A percentile compares a stretch with the other conserved stretches of the same genome.
phyloP scores from a whole-genome alignment of 495 filamentous ascomycete genomes.

The Polyplosphaeria fusca region DNA sequence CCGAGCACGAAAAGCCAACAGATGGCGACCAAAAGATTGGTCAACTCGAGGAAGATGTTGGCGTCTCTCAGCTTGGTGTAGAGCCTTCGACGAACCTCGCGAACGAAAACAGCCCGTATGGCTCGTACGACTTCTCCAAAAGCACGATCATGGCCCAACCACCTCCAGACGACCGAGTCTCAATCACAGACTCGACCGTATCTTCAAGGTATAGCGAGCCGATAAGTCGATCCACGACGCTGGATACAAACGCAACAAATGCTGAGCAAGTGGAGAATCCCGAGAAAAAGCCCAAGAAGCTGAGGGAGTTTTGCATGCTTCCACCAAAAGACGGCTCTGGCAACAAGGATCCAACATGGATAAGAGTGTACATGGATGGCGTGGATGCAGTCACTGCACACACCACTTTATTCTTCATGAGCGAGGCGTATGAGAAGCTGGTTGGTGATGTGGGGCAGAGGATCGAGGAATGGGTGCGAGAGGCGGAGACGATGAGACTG shows the following conservation, averaged over 20 bases:
- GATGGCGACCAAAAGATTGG: constrained; percentile 54
- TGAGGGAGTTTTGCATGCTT: constrained; percentile 73
- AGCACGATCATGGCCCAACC: constrained; percentile 13
- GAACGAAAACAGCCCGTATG: constrained; percentile 1
- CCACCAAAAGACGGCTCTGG: constrained; percentile 52
- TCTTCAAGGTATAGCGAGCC: constrained; percentile 6
- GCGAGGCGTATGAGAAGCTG: constrained; percentile 65
- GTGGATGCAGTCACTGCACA: constrained; percentile 86
- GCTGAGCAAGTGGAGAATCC: background rate
- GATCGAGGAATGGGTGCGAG: constrained; percentile 70
- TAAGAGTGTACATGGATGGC: constrained; percentile 71
- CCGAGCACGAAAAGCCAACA: constrained; percentile 6
- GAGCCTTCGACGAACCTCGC: background rate
- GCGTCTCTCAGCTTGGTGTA: background rate
- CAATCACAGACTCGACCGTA: background rate
- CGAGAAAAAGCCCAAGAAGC: constrained; percentile 32
- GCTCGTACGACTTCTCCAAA: constrained; percentile 15
- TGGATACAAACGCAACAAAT: constrained; percentile 5
- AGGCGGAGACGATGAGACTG: constrained; percentile 43
- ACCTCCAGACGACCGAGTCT: constrained; percentile 8
- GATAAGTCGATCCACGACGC: background rate
- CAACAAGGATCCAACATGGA: constrained; percentile 64
- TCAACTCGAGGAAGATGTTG: constrained; percentile 8
- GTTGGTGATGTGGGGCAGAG: constrained; percentile 70
- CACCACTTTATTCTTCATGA: constrained; percentile 72